Conservation (phyloP, 1,139 yeast species). For the Suhomyces choctaworum region DNA sequence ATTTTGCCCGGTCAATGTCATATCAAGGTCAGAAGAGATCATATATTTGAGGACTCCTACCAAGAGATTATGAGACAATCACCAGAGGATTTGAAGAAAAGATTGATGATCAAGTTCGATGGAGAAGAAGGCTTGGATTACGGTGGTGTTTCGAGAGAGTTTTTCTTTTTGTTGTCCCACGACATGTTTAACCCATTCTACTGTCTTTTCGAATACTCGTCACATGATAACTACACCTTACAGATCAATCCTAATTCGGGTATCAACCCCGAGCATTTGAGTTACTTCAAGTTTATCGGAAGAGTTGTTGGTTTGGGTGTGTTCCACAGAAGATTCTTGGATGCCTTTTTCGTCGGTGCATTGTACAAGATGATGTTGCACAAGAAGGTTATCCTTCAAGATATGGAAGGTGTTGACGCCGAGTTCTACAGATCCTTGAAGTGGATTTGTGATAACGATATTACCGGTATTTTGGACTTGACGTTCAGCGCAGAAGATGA, state of each 20-base stretch:
- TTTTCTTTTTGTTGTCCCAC: constrained; percentile 91
- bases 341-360: constrained; percentile 98
- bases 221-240: constrained; percentile 95
- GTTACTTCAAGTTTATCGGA: constrained; percentile 96
- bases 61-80: constrained; percentile 99
- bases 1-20: constrained; percentile 98
- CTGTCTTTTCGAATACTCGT: constrained; percentile 93
- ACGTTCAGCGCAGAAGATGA: constrained; percentile 96
- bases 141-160: constrained; percentile 98
- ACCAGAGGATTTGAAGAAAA: constrained; percentile 95
- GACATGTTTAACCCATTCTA: constrained; percentile 99
- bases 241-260: constrained; percentile 98
- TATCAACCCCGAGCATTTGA: constrained; percentile 95
- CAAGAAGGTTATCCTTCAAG: constrained; percentile 91
- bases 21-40: constrained; percentile 94
- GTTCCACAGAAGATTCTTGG: constrained; percentile 95
- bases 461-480: constrained; percentile 75
- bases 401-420: constrained; percentile 98
- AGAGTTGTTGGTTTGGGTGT: constrained; percentile 97
- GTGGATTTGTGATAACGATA: constrained; percentile 95
- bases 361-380: constrained; percentile 96
- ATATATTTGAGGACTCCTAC: constrained; percentile 94
- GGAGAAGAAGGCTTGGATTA: constrained; percentile 99
- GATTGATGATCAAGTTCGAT: constrained; percentile 96
- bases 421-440: constrained; percentile 92